Evolutionary conservation across 192 early-diverging fungal species (phyloP), one percentile per base, ranked within the genome.

Genomic region (Coemansia sp.): DNA sequence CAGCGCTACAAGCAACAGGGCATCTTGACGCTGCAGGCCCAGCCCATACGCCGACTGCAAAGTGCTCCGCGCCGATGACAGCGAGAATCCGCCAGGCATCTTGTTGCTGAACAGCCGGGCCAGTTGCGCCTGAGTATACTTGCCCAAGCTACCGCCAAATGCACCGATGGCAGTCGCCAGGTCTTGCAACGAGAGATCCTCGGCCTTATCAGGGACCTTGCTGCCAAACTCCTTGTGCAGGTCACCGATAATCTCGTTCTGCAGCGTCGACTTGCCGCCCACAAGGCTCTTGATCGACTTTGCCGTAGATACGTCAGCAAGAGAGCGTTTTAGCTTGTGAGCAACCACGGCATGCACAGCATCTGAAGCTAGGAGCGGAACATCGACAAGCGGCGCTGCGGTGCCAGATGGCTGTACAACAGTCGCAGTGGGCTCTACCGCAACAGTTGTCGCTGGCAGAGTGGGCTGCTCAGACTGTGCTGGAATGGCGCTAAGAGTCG

Each of bases 191-290:
- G 96, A 91, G 54, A 91, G 83, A 78, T 98, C 95, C 75, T 98
- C 96, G 62, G 93, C 89, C 82, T 95, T 96, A 73, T 96, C 95
- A 27, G 95, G 93, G 59, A 94, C 86, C 63, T 85, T 88, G 59
- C 84, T 87, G 70, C 90, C 90, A 86, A 98, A 96, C 81, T 98
- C 96, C 71, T 94, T 95, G 64, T 91, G 93, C 49, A 98, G 80
- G 75, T 97, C 95, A 78, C 95, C 96, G 61, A 98, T 83, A 49
- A 98, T 94, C 70, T 98, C 96, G 86, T 98, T 98, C 75, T 98
- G 96, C 27, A 98, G 87, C 44, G 94, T 97, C 13, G 92, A 93
- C 79, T 94, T 95, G 72, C 93, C 92, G 49, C 90, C 93, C 46
- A 95, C 92, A 22, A 95, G 87, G 64, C 93, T 92, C 83, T 94